These are phyloP conservation scores for Entomortierella lignicola DNA, from an alignment of 192 early-diverging fungal genomes.

Conservation along the genomic window DNA sequence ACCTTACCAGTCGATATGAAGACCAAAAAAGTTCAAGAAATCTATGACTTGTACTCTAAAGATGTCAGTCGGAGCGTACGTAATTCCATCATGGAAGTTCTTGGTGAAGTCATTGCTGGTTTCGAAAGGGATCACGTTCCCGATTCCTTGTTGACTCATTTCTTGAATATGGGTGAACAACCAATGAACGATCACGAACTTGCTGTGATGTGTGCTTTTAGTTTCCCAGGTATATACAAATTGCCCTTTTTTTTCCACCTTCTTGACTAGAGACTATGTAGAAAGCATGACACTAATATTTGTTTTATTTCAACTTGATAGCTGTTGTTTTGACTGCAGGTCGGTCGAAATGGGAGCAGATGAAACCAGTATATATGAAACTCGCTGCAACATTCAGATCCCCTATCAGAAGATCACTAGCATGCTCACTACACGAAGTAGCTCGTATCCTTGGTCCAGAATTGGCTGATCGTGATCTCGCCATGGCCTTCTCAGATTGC, in stretches of 20 bases:
- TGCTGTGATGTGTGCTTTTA: slow-evolving; percentile 67
- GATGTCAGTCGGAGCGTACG: slow-evolving; percentile 67
- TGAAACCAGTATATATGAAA: slow-evolving; percentile 55
- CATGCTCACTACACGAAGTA: slow-evolving; percentile 71
- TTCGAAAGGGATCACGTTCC: slow-evolving; percentile 61
- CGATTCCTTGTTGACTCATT: slow-evolving; percentile 59
- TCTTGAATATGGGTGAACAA: slow-evolving; percentile 60
- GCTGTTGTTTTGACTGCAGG: slow-evolving; percentile 69
- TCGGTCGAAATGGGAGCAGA: slow-evolving; percentile 65
- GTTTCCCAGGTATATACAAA: slow-evolving; percentile 68
- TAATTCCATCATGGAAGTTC: slow-evolving; percentile 63
- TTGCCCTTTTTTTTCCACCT: background rate
- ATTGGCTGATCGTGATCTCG: slow-evolving; percentile 63
- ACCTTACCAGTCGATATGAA: slow-evolving; percentile 65
- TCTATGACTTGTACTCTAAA: slow-evolving; percentile 60
- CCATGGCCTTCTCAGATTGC: slow-evolving; percentile 64
- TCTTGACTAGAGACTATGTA: too few species aligned
- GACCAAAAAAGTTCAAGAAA: slow-evolving; percentile 53
- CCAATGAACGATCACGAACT: slow-evolving; percentile 65
- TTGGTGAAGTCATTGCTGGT: slow-evolving; percentile 67
- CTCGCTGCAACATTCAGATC: slow-evolving; percentile 55
- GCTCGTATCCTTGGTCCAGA: slow-evolving; percentile 67
- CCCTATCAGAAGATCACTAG: slow-evolving; percentile 67
- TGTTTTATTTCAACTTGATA: too few species aligned
- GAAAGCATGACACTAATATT: too few species aligned